Conservation (phyloP, 1,284 basidiomycete species). For the Malassezia caprae region DNA sequence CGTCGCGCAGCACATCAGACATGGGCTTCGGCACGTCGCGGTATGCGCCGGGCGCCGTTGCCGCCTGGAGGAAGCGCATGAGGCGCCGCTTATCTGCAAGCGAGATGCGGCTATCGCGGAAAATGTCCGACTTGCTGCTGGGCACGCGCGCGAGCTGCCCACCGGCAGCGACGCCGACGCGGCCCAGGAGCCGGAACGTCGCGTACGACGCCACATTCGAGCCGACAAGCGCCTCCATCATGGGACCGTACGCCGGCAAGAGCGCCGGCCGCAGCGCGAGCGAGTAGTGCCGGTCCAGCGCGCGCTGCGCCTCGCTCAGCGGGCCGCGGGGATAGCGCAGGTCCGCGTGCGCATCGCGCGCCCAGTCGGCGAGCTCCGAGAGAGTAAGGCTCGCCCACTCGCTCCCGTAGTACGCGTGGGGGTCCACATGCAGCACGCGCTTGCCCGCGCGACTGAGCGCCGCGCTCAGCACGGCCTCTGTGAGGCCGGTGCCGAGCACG, state of each 20-base stretch:
- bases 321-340: slow-evolving; percentile 5
- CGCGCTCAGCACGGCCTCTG: slow-evolving; percentile 12
- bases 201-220: slow-evolving; percentile 85
- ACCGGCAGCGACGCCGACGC: slow-evolving; percentile 18
- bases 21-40: slow-evolving; percentile 14
- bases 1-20: not conserved
- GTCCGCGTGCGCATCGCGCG: not conserved
- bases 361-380: slow-evolving; percentile 7
- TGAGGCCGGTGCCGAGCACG: slow-evolving; percentile 16
- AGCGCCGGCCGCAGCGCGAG: slow-evolving; percentile 73
- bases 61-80: slow-evolving; percentile 63
- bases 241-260: slow-evolving; percentile 66
- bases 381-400: slow-evolving; percentile 16
- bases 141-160: slow-evolving; percentile 56
- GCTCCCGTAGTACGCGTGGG: slow-evolving; percentile 6
- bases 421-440: slow-evolving; percentile 11
- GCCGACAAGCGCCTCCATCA: slow-evolving; percentile 67
- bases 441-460: slow-evolving; percentile 15
- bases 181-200: slow-evolving; percentile 74
- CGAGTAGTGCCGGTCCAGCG: slow-evolving; percentile 58
- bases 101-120: slow-evolving; percentile 68
- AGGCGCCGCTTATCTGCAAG: slow-evolving; percentile 78
- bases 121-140: slow-evolving; percentile 82
- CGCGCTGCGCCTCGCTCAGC: not conserved
- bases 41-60: not conserved